Conservation (phyloP, 805 yeast genomes). For the Lachancea cidri region DNA sequence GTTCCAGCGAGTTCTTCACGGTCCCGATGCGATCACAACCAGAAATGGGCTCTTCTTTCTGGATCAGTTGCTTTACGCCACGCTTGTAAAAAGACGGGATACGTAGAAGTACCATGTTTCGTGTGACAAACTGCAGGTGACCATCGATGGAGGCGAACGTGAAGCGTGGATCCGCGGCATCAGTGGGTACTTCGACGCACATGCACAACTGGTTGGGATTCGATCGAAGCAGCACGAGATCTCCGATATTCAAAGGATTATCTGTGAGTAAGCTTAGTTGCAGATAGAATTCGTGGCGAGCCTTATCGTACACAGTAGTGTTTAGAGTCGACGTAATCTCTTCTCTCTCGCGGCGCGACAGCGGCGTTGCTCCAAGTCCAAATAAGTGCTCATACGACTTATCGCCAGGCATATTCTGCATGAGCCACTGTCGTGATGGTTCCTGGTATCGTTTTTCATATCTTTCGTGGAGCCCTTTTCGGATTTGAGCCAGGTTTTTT, state of each 20-base stretch:
- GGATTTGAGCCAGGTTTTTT: constrained; percentile 20
- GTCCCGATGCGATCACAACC: constrained; percentile 25
- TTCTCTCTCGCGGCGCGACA: constrained; percentile 1
- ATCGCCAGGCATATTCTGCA: constrained; percentile 2
- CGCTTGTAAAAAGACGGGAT: constrained; percentile 40
- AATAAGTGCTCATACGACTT: constrained; percentile 3
- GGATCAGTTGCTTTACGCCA: constrained; percentile 12
- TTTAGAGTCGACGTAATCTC: constrained; percentile 3
- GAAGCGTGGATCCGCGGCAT: constrained; percentile 47
- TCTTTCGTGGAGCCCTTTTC: constrained; percentile 15
- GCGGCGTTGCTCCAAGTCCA: constrained; percentile 2
- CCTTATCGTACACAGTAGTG: constrained; percentile 1
- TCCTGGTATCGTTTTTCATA: constrained; percentile 17
- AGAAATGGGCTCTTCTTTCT: constrained; percentile 18
- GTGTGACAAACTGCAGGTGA: constrained; percentile 45
- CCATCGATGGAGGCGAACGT: constrained; percentile 57
- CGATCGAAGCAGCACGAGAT: constrained; percentile 50
- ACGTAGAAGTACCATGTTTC: constrained; percentile 42
- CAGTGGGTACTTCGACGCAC: constrained; percentile 48
- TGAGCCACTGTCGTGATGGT: constrained; percentile 27
- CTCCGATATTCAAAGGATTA: constrained; percentile 46
- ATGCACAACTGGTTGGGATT: constrained; percentile 46
- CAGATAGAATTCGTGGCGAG: constrained; percentile 6
- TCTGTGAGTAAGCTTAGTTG: constrained; percentile 8
- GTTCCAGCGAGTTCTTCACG: constrained; percentile 20